Conservation (phyloP, 1,284 basidiomycete species). For the Trichosporon faecale region DNA sequence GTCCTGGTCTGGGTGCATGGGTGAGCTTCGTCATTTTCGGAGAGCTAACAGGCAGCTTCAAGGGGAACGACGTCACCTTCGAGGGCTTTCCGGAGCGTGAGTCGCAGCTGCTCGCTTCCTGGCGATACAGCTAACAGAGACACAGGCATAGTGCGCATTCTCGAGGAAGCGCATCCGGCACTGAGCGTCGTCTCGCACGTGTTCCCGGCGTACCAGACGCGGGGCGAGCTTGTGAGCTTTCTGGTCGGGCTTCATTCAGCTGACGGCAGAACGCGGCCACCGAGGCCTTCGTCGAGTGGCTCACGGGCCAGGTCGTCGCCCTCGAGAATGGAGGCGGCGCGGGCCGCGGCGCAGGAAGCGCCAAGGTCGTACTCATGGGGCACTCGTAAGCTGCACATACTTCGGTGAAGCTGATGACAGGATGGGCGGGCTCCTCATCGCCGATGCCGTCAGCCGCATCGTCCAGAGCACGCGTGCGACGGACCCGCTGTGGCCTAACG, state of each 20-base stretch:
- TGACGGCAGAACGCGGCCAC: constrained; percentile 67
- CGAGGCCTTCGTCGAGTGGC: constrained; percentile 80
- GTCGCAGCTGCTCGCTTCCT: constrained; percentile 5
- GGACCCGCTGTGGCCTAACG: constrained; percentile 48
- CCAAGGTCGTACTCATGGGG: constrained; percentile 80
- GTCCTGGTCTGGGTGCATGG: constrained; percentile 53
- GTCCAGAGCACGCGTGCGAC: constrained; percentile 49
- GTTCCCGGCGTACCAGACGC: constrained; percentile 91
- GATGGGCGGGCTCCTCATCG: constrained; percentile 85
- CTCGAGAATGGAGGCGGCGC: constrained; percentile 65
- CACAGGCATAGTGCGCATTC: constrained; percentile 68
- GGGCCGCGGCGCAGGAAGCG: constrained; percentile 69
- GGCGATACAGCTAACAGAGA: constrained; percentile 20
- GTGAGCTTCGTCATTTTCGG: constrained; percentile 26
- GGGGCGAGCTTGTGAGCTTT: constrained; percentile 72
- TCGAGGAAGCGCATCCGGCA: constrained; percentile 55
- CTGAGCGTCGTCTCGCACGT: constrained; percentile 67
- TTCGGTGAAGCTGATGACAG: constrained; percentile 51
- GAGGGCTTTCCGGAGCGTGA: constrained; percentile 50
- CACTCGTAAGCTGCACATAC: constrained; percentile 64
- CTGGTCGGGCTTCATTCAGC: neutral
- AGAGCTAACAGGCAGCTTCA: constrained; percentile 43
- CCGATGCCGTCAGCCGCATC: constrained; percentile 76
- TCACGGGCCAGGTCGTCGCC: constrained; percentile 73
- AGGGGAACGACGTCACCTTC: constrained; percentile 53